Conservation (phyloP, 345 rosid genomes). For the Zanthoxylum bungeanum region DNA sequence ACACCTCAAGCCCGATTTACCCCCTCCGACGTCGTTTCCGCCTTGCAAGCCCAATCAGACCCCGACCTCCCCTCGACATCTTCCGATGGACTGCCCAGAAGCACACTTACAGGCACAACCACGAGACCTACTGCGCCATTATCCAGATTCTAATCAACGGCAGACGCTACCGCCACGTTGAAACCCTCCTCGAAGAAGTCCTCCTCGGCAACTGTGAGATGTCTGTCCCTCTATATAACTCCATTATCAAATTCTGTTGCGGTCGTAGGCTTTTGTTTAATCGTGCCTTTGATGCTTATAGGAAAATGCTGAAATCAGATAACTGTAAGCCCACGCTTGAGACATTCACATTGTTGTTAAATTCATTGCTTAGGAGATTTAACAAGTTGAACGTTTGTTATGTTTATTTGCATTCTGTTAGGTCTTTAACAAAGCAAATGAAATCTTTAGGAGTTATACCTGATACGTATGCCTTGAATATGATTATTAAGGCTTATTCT, state of each 20-base stretch:
- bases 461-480: slow-evolving; percentile 71
- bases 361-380: slow-evolving; percentile 68
- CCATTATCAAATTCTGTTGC: slow-evolving; percentile 69
- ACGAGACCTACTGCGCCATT: slow-evolving; percentile 57
- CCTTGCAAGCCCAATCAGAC: slow-evolving; percentile 72
- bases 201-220: slow-evolving; percentile 78
- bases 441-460: slow-evolving; percentile 78
- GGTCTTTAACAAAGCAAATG: slow-evolving; percentile 84
- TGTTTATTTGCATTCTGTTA: slow-evolving; percentile 73
- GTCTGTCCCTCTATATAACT: slow-evolving; percentile 67
- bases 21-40: slow-evolving; percentile 55
- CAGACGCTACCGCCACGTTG: slow-evolving; percentile 63
- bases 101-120: slow-evolving; percentile 67
- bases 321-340: slow-evolving; percentile 73
- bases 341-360: slow-evolving; percentile 59
- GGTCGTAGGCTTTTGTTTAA: slow-evolving; percentile 70
- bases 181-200: slow-evolving; percentile 75
- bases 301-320: slow-evolving; percentile 66
- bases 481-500: slow-evolving; percentile 83
- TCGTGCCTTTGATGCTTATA: slow-evolving; percentile 78
- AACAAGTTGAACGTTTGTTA: slow-evolving; percentile 66
- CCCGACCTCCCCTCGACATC: slow-evolving; percentile 82
- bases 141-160: slow-evolving; percentile 60
- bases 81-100: slow-evolving; percentile 92
- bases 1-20: slow-evolving; percentile 83